Base-by-base conservation (phyloP, 2,329 filamentous ascomycete genomes). In the Cercospora nicotianae region DNA sequence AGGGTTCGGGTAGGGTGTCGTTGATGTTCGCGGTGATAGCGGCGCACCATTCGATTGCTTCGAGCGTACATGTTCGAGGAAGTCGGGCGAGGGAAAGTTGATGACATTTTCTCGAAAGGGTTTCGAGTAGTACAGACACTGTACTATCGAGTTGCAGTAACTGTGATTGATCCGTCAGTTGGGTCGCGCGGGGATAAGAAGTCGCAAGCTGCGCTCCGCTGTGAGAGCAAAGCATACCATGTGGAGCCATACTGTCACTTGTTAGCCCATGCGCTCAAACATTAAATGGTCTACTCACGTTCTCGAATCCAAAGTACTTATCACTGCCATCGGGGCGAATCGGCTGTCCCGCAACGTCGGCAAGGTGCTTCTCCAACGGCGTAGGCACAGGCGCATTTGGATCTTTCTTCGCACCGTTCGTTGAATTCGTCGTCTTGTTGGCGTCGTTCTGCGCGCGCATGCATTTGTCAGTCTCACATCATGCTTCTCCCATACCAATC, bases 291-390 rank as follows among this genome's bases (percentile, higher is more conserved):
- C 12, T 51, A 84, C 92, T 82, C 85, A 98, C 94, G 82, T 99
- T 99, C 82, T 99, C 95, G 79, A 98, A 90, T 16, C 95, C 95
- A 82, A 96, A 98, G 83, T 97, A 99, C 83, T 97, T 96, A 83
- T 98, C 95, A 78, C 92, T 97, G 64, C 95, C 95, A 81, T 98
- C 94, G 73, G 87, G 84, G 76, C 93, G 89, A 73, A 96, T 82
- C 2, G 94, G 89, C 20, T 42, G 51, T 3, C 93, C 94, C 67
- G 92, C 89, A 79, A 93, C 91, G 80, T 92, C 90, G 74, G 89
- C 87, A 33, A 99, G 85, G 85, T 96, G 91, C 83, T 93, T 89
- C 80, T 90, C 87, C 36, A 90, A 79, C 51, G 87, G 85, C 57
- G 87, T 89, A 64, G 84, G 82, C 72, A 84, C 82, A 36, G 83